These are phyloP conservation scores for Fusarium staphyleae DNA, from an alignment of 2,329 filamentous ascomycete species.

Conservation along the genomic window DNA sequence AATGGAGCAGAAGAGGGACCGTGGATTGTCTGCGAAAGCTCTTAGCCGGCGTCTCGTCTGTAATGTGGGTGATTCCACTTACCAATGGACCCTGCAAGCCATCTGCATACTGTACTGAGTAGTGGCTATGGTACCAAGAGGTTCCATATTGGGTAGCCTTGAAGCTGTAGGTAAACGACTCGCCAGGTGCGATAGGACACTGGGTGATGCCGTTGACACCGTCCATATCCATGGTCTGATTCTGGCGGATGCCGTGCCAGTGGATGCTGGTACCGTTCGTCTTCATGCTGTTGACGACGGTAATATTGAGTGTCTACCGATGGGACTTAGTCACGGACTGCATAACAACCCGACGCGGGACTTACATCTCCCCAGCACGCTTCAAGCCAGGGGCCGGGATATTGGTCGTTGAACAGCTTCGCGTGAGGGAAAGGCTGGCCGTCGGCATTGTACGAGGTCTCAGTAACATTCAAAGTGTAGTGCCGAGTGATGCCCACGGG, in stretches of 20 bases:
- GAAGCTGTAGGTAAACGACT: conserved; percentile 30
- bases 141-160: conserved; percentile 35
- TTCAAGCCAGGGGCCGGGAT: conserved; percentile 42
- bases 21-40: conserved; percentile 22
- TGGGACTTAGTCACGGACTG: not conserved
- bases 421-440: conserved; percentile 30
- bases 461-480: conserved; percentile 32
- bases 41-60: not conserved
- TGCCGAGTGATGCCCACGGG: conserved; percentile 31
- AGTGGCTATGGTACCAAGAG: conserved; percentile 38
- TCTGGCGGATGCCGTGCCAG: conserved; percentile 36
- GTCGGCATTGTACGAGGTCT: conserved; percentile 32
- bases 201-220: conserved; percentile 36
- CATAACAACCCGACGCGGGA: not conserved
- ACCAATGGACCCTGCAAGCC: conserved; percentile 30
- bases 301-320: conserved; percentile 26
- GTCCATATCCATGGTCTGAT: conserved; percentile 33
- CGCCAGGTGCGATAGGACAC: conserved; percentile 30
- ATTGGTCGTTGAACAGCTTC: conserved; percentile 39
- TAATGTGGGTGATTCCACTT: too few species aligned
- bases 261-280: conserved; percentile 35
- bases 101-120: conserved; percentile 36
- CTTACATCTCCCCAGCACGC: conserved; percentile 42
- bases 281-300: conserved; percentile 22
- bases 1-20: conserved; percentile 29